Evolutionary conservation across 2,329 filamentous ascomycete species (phyloP).

Genomic region (Colletotrichum sp.): DNA sequence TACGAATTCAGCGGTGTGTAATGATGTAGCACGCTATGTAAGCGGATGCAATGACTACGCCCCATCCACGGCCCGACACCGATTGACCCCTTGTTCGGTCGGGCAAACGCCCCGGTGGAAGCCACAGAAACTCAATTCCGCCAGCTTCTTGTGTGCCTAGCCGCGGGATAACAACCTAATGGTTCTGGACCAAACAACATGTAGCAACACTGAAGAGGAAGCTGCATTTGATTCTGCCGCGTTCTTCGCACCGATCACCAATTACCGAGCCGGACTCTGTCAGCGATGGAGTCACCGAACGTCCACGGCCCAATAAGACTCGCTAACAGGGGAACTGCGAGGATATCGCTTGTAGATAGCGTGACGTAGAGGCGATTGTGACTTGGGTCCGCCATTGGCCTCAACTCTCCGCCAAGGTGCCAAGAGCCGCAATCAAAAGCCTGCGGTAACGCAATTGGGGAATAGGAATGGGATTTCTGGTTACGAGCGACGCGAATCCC

Average conservation of each 20-base stretch:
- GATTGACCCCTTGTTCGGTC: background rate
- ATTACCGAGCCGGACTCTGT: background rate
- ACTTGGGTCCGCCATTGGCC: background rate
- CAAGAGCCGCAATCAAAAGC: background rate
- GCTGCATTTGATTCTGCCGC: background rate
- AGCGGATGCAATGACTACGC: background rate
- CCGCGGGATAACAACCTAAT: background rate
- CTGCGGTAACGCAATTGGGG: constrained; percentile 17
- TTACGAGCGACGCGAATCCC: background rate
- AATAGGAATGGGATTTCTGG: background rate
- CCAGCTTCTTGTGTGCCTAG: background rate
- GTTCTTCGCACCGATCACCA: background rate
- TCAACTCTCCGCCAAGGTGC: constrained; percentile 8
- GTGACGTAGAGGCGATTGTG: background rate
- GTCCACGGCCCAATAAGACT: background rate
- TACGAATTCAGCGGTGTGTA: background rate
- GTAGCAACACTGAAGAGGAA: background rate
- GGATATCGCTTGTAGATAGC: constrained; percentile 3
- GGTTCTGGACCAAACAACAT: background rate
- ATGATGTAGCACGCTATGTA: background rate
- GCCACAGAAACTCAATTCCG: background rate
- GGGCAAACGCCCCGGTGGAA: background rate
- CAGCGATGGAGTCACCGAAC: background rate
- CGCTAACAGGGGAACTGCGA: background rate
- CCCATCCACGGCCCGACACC: background rate